Percentiles rank a stretch among this genome's conserved stretches.
phyloP scores from a whole-genome alignment of 345 rosid genomes.

The Odontarrhena argentea region DNA sequence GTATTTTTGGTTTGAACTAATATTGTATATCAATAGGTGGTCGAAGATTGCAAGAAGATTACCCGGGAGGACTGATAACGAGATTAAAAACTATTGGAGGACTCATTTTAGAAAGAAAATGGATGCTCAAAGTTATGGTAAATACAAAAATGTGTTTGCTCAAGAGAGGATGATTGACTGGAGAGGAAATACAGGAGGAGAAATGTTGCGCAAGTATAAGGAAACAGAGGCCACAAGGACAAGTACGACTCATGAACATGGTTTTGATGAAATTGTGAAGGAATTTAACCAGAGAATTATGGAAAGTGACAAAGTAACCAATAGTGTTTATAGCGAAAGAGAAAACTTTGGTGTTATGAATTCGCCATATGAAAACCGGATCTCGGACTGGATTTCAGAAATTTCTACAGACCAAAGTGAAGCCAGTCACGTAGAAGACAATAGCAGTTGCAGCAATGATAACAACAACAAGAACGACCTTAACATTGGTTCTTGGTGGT shows the following conservation, averaged over 20 bases:
- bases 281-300: constrained; percentile 13
- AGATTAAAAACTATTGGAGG: constrained; percentile 78
- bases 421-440: constrained; percentile 32
- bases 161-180: constrained; percentile 22
- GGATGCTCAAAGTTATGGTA: constrained; percentile 43
- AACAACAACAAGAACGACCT: neutral
- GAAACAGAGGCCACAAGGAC: constrained; percentile 20
- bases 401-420: constrained; percentile 42
- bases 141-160: neutral
- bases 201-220: constrained; percentile 22
- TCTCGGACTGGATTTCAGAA: constrained; percentile 58
- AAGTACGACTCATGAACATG: constrained; percentile 29
- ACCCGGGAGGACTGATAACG: constrained; percentile 80
- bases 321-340: constrained; percentile 19
- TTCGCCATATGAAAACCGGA: constrained; percentile 58
- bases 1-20: constrained; percentile 12
- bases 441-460: constrained; percentile 26
- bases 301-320: constrained; percentile 26
- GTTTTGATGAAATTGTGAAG: constrained; percentile 16
- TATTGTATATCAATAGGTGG: constrained; percentile 49
- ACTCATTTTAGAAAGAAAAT: constrained; percentile 57
- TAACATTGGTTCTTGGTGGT: constrained; percentile 38
- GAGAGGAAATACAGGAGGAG: constrained; percentile 9
- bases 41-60: constrained; percentile 64
- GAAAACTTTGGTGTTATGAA: constrained; percentile 34